phyloP scores from a whole-genome alignment of 352 stramenopile genomes.

The Lagenidium sp. region DNA sequence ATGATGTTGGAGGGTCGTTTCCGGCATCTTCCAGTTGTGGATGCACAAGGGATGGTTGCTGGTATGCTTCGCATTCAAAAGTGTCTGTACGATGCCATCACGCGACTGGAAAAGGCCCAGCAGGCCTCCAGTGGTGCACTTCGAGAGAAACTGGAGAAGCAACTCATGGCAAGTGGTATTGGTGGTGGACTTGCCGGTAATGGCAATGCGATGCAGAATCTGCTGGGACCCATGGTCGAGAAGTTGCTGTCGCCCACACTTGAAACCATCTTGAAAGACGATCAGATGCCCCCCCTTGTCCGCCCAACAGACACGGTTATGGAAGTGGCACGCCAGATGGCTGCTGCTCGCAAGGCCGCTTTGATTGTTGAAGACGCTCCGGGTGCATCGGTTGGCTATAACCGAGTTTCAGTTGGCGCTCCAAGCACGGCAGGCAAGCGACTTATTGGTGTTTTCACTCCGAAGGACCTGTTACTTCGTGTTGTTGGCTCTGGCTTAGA shows the following conservation, averaged over 20 bases:
- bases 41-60: slow-evolving; percentile 84
- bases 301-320: slow-evolving; percentile 71
- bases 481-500: slow-evolving; percentile 91
- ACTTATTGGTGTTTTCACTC: slow-evolving; percentile 95
- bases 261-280: slow-evolving; percentile 72
- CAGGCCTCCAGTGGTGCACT: slow-evolving; percentile 63
- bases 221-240: slow-evolving; percentile 78
- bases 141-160: slow-evolving; percentile 68
- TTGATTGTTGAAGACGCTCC: slow-evolving; percentile 61
- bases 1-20: slow-evolving; percentile 91
- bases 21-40: slow-evolving; percentile 94
- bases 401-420: slow-evolving; percentile 11
- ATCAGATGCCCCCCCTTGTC: slow-evolving; percentile 70
- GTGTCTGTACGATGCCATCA: slow-evolving; percentile 98
- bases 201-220: slow-evolving; percentile 53
- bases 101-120: slow-evolving; percentile 91
- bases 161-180: slow-evolving; percentile 48
- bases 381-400: slow-evolving; percentile 2
- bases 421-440: slow-evolving; percentile 43
- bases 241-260: slow-evolving; percentile 81
- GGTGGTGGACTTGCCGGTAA: slow-evolving; percentile 41
- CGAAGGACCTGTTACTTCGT: slow-evolving; percentile 95
- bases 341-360: slow-evolving; percentile 67
- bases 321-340: slow-evolving; percentile 83
- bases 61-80: slow-evolving; percentile 98